Conservation (phyloP, 257 asterid genomes). For the Solanum acaule region DNA sequence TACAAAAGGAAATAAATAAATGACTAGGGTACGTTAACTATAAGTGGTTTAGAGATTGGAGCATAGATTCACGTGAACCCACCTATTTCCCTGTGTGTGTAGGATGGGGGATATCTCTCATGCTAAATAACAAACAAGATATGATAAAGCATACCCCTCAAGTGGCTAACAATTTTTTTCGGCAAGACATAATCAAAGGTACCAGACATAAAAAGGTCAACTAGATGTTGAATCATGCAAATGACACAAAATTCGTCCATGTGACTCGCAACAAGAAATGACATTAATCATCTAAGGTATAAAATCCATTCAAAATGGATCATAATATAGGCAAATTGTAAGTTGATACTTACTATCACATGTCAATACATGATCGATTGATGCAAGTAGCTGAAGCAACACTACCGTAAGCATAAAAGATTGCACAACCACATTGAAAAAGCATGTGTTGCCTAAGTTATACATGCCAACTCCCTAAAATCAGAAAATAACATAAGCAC, state of each 20-base stretch:
- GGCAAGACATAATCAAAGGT: conserved; percentile 25
- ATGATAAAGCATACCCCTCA: conserved; percentile 60
- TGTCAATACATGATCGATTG: conserved; percentile 7
- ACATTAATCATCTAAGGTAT: conserved; percentile 16
- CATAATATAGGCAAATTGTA: not conserved
- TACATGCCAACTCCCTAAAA: not conserved
- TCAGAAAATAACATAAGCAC: not conserved
- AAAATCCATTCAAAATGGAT: not conserved
- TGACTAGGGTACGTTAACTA: not conserved
- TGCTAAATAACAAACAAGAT: not conserved
- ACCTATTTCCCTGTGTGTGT: not conserved
- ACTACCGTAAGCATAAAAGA: conserved; percentile 71
- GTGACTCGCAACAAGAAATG: conserved; percentile 23
- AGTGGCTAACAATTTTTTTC: conserved; percentile 30
- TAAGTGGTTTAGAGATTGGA: not conserved
- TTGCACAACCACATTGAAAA: conserved; percentile 68
- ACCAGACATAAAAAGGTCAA: conserved; percentile 24
- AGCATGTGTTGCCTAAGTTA: conserved; percentile 85
- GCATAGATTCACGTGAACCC: not conserved
- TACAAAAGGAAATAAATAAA: too few species aligned
- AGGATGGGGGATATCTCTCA: not conserved
- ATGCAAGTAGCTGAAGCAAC: conserved; percentile 38
- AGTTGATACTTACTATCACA: conserved; percentile 32
- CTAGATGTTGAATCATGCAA: conserved; percentile 38
- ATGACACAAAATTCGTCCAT: conserved; percentile 27